Conservation (phyloP, 2,329 filamentous ascomycete species). For the Cladosporium oxysporum region DNA sequence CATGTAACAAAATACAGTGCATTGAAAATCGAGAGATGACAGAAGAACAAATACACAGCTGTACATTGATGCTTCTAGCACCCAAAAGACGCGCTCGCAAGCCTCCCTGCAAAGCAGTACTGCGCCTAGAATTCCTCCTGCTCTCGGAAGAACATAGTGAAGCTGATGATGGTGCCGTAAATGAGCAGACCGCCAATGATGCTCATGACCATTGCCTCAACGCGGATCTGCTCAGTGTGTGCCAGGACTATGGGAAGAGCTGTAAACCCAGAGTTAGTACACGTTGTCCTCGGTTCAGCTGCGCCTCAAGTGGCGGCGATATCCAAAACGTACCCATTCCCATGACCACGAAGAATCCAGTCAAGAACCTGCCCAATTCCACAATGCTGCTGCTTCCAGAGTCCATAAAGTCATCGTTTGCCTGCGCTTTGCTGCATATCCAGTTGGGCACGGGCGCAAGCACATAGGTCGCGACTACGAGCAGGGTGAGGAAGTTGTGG, state of each 20-base stretch:
- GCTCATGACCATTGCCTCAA: conserved; percentile 92
- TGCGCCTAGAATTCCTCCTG: conserved; percentile 80
- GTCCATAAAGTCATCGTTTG: conserved; percentile 95
- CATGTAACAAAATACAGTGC: not conserved
- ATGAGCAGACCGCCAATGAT: conserved; percentile 90
- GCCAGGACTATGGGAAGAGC: conserved; percentile 86
- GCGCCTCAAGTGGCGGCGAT: not conserved
- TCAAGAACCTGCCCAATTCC: conserved; percentile 91
- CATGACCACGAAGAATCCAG: conserved; percentile 95
- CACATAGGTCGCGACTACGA: conserved; percentile 95
- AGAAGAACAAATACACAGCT: not conserved
- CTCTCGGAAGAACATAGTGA: conserved; percentile 97
- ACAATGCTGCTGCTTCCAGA: conserved; percentile 78
- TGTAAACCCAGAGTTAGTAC: conserved; percentile 41
- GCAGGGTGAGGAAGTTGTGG: conserved; percentile 89
- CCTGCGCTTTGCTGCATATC: conserved; percentile 85
- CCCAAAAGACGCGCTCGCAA: not conserved
- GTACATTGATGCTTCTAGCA: conserved; percentile 6
- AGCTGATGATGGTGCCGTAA: conserved; percentile 97
- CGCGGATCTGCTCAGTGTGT: conserved; percentile 78
- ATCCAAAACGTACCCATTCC: conserved; percentile 75
- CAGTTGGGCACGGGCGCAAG: conserved; percentile 94
- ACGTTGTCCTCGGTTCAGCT: not conserved
- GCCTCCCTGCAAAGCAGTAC: not conserved
- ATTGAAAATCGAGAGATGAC: not conserved